A percentile compares a stretch with the other conserved stretches of the same genome.
phyloP scores from a whole-genome alignment of 768 basidiomycete species.

The Naganishia vishniacii region DNA sequence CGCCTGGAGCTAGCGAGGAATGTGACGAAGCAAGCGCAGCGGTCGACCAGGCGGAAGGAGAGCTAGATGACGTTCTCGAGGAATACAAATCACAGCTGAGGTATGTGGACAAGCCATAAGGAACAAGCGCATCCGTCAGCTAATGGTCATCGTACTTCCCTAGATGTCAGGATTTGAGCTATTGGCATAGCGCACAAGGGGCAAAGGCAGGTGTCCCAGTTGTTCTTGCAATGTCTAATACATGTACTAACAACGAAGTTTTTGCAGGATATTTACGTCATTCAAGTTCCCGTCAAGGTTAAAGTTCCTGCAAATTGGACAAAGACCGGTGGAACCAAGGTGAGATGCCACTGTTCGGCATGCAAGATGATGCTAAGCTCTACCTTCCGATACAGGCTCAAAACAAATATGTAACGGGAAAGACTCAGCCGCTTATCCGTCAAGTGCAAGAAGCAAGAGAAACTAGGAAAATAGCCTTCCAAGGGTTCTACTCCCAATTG shows the following conservation, averaged over 20 bases:
- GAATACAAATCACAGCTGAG: constrained; percentile 64
- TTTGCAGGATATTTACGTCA: constrained; percentile 76
- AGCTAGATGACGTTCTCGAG: constrained; percentile 64
- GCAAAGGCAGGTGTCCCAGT: constrained; percentile 59
- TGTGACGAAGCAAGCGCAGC: constrained; percentile 73
- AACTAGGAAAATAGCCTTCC: constrained; percentile 70
- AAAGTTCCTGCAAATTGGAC: constrained; percentile 79
- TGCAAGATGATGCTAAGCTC: not conserved
- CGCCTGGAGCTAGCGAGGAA: constrained; percentile 73
- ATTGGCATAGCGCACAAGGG: constrained; percentile 74
- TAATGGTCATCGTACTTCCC: not conserved
- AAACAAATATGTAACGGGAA: constrained; percentile 70
- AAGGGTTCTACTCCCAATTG: constrained; percentile 61
- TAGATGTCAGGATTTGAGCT: constrained; percentile 54
- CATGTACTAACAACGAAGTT: not conserved
- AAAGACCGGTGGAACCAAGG: constrained; percentile 75
- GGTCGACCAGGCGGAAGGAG: constrained; percentile 64
- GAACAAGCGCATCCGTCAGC: not conserved
- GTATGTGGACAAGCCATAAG: constrained; percentile 49
- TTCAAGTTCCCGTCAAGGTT: constrained; percentile 62
- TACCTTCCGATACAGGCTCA: constrained; percentile 55
- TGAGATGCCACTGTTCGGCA: constrained; percentile 41
- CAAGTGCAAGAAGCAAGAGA: constrained; percentile 90
- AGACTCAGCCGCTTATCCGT: constrained; percentile 66
- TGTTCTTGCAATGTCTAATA: not conserved